These are phyloP conservation scores for Reticulascus tulasneorum DNA, from an alignment of 2,329 filamentous ascomycete genomes.

Conservation along the genomic window DNA sequence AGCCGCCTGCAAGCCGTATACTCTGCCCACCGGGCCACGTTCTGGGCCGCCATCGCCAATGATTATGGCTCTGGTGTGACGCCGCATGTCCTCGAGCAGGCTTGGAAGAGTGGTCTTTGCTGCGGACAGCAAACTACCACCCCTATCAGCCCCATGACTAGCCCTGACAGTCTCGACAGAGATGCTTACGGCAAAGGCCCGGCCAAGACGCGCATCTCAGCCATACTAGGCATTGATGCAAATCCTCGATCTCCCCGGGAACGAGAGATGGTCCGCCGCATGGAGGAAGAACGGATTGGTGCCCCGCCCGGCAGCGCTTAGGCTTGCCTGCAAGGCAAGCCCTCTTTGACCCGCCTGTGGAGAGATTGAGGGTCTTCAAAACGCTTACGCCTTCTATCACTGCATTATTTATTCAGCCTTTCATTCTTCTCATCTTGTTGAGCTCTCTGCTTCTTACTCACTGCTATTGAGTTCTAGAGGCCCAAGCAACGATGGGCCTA, in stretches of 20 bases:
- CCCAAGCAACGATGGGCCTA: too few relatives aligned
- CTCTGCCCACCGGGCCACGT: constrained; percentile 62
- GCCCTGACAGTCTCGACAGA: constrained; percentile 42
- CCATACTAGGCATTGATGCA: constrained; percentile 57
- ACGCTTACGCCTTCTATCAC: too few relatives aligned
- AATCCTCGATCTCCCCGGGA: constrained; percentile 55
- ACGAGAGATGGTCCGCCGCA: constrained; percentile 51
- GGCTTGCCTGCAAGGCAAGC: too few relatives aligned
- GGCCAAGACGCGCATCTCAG: constrained; percentile 59
- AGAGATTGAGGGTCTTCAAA: not conserved
- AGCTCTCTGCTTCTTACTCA: too few relatives aligned
- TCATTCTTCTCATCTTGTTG: too few relatives aligned
- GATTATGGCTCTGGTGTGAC: constrained; percentile 66
- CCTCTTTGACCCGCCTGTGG: not conserved
- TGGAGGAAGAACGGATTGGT: constrained; percentile 46
- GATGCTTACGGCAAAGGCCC: constrained; percentile 34
- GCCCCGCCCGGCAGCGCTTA: constrained; percentile 27
- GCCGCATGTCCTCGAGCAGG: constrained; percentile 63
- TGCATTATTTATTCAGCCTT: too few relatives aligned
- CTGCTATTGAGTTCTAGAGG: too few relatives aligned
- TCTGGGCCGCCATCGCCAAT: constrained; percentile 68
- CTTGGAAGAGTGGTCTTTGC: constrained; percentile 55
- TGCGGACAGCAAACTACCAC: constrained; percentile 36
- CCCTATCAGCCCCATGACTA: constrained; percentile 51
- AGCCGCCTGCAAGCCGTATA: constrained; percentile 67